Base-by-base conservation (phyloP, 306 rosid species). In the Cicer arietinum region DNA sequence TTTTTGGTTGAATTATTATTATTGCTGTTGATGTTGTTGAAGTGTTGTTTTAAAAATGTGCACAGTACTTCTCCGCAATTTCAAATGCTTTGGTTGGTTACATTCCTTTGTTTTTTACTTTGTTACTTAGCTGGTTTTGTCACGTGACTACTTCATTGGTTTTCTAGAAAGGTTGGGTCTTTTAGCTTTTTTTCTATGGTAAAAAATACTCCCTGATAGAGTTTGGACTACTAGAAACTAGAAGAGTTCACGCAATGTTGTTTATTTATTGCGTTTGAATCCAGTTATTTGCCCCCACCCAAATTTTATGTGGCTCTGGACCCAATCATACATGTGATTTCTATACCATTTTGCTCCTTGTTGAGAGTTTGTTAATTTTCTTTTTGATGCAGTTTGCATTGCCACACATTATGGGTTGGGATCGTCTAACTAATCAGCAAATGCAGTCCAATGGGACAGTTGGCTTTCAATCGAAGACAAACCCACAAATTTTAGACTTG, bases 371-470 rank as follows among this genome's bases (percentile, higher is more conserved):
- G 18, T 40, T 56, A 40, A 67, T 40, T 61, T 68, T 59, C 9
- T 71, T 53, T 78, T 17, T 52, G 37, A 20, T 79, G 79, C 90
- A 94, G 98, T 94, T 88, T 82, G 97, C 90, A 7, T 81, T 94
- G 79, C 98, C 97, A 41, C 92, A 83, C 87, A 87, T 94, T 70
- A 85, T 94, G 87, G 97, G 97, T 45, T 94, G 98, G 97, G 89
- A 90, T 79, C 86, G 80, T 63, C 22, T 91, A 79, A 87, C 90
- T 25, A 77, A 71, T 64, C 85, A 80, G 67, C 81, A 50, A 56
- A 86, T 83, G 67, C 20, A 83, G 59, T 70, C 54, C n/a, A 59
- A 82, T 44, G 69, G 83, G 41, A 41, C 25, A 17, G 50, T 40
- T 43, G 10, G 81, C 57, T 72, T 54, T 53, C 78, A 82, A 74